Base-by-base conservation (phyloP, 2,329 filamentous ascomycete species). In the Triangularia verruculosa region DNA sequence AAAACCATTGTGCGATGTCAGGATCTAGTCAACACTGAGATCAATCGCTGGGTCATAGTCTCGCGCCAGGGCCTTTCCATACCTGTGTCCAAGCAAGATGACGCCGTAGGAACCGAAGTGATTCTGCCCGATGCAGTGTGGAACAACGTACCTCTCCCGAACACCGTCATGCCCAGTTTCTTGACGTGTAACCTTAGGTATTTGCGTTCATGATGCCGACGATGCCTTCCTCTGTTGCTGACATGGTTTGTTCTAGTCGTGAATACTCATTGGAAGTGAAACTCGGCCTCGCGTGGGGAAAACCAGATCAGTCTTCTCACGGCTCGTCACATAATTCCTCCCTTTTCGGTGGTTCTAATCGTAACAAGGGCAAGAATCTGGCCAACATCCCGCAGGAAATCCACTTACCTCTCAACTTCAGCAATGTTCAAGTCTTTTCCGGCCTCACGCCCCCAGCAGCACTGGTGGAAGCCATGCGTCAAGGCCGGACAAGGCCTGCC, bases 101-200 rank as follows among this genome's bases (percentile, higher is more conserved):
- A 83, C 61, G 75, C 87, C 3, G 79, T 86, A 6, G 86, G 87
- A 54, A 85, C 85, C 11, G 91, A 96, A 71, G 80, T 88, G 62
- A 81, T 84, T n/a, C 74, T 96, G 24, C 89, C 93, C 62, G 79
- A 86, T 56, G 82, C 81, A 1, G 74, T 94, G 47, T 99, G 95
- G 95, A 85, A 85, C 66, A 80, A 81, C 47, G 81, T 86, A 57
- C 80, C 87, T 0, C 80, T 98, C 5, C 95, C 94, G 2, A 95
- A 92, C 74, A 94, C 91, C 0, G 87, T 99, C 11, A 89, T 92
- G 9, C 95, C 95, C 0, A 89, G 88, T 0, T 99, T 99, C 73
- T 82, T 87, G 57, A 92, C 93, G 1, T 99, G 95, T 77, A 98
- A 98, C 75, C 84, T 98, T 53, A 83, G 85, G 70, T 71, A 64